phyloP scores from a whole-genome alignment of 176 grass and related monocot species.

The Hsuehochloa calcarea region DNA sequence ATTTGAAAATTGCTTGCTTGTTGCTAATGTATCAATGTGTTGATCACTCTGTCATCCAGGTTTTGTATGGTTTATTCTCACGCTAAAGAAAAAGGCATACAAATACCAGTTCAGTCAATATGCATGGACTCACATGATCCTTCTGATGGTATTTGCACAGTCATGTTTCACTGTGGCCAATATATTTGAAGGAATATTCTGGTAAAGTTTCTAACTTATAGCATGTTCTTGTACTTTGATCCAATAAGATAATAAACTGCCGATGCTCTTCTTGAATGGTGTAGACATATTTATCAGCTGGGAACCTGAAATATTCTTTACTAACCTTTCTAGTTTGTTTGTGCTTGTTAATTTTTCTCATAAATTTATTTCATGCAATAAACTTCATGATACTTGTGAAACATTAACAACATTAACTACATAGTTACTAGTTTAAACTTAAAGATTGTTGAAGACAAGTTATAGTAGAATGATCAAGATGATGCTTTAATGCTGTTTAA shows the following conservation, averaged over 20 bases:
- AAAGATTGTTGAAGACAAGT: background rate
- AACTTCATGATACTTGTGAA: background rate
- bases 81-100: conserved; percentile 88
- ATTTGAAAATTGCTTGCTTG: background rate
- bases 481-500: background rate
- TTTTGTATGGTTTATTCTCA: conserved; percentile 95
- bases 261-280: background rate
- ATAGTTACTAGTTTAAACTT: background rate
- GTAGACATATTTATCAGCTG: background rate
- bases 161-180: conserved; percentile 91
- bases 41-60: conserved; percentile 34
- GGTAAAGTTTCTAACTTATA: conserved; percentile 41
- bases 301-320: background rate
- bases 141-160: conserved; percentile 77
- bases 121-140: conserved; percentile 96
- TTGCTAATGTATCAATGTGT: background rate
- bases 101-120: conserved; percentile 95
- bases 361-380: background rate
- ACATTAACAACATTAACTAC: background rate
- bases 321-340: background rate
- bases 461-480: background rate
- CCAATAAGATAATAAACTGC: background rate
- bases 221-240: background rate
- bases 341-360: background rate
- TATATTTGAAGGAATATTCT: conserved; percentile 91